A percentile compares a stretch with the other conserved stretches of the same genome.
Conservation (phyloP, 495 filamentous ascomycete genomes). For the Talaromyces liani region DNA sequence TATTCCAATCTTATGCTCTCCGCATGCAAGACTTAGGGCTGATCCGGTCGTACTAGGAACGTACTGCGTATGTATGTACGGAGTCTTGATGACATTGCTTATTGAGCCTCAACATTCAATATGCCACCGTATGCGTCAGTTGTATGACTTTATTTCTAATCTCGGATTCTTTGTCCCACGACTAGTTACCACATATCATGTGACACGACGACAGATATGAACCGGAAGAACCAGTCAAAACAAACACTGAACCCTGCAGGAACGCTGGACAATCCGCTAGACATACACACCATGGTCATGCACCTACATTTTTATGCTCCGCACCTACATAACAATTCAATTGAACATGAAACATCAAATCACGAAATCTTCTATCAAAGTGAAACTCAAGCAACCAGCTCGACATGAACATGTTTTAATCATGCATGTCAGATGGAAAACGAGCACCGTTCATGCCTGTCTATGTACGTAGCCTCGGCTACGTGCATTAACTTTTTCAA, state of each 20-base stretch:
- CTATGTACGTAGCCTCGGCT: background rate
- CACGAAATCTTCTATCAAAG: background rate
- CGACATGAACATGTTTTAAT: background rate
- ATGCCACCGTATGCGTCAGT: background rate
- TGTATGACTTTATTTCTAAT: background rate
- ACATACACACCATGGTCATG: background rate
- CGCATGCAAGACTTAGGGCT: background rate
- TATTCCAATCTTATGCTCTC: background rate
- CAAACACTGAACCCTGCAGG: background rate
- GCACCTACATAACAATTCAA: background rate
- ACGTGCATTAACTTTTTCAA: constrained; percentile 1
- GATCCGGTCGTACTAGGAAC: background rate
- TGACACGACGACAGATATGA: background rate
- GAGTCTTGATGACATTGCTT: background rate
- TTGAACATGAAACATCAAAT: background rate
- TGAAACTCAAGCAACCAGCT: background rate
- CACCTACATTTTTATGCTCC: background rate
- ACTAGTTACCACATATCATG: background rate
- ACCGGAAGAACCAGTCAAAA: background rate
- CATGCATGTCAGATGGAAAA: constrained; percentile 2
- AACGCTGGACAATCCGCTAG: background rate
- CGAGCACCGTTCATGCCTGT: background rate
- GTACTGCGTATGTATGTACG: background rate
- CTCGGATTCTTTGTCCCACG: background rate
- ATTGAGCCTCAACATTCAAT: background rate